Evolutionary conservation across 1,284 basidiomycete species (phyloP).

Genomic region (Rhodotorula sp.): DNA sequence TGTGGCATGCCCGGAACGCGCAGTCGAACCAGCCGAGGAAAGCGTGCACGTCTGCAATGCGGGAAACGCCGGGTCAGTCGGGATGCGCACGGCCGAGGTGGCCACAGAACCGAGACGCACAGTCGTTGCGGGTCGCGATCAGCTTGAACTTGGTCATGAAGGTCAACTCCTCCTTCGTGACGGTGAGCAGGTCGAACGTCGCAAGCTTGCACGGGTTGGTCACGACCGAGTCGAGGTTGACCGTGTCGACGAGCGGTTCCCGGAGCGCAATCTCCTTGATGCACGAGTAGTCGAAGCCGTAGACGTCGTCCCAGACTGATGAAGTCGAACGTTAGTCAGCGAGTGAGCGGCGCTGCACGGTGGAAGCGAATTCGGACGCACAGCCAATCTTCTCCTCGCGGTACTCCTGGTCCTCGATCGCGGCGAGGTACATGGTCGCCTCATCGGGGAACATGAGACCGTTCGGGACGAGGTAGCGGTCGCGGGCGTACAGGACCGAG

Average conservation of each 20-base stretch:
- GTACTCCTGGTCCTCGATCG: conserved; percentile 99
- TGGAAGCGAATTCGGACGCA: conserved; percentile 54
- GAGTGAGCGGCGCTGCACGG: not conserved
- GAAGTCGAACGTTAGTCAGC: not conserved
- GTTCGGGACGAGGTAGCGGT: conserved; percentile 84
- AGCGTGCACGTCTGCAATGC: conserved; percentile 81
- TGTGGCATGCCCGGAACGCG: conserved; percentile 93
- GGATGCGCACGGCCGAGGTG: not conserved
- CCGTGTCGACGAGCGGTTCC: conserved; percentile 97
- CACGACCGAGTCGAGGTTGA: conserved; percentile 88
- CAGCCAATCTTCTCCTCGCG: conserved; percentile 99
- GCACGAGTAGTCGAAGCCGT: conserved; percentile 99
- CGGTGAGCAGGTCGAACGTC: conserved; percentile 88
- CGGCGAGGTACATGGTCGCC: conserved; percentile 89
- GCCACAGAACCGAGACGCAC: conserved; percentile 57
- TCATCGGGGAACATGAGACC: conserved; percentile 96
- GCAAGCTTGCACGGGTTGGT: conserved; percentile 85
- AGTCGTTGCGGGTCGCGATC: conserved; percentile 85
- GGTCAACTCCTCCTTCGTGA: conserved; percentile 90
- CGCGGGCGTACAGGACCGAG: conserved; percentile 92
- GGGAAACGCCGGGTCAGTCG: not conserved
- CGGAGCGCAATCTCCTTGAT: conserved; percentile 98
- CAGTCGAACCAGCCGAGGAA: conserved; percentile 99
- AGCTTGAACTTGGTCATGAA: conserved; percentile 82
- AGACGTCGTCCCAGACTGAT: conserved; percentile 98